phyloP scores from a whole-genome alignment of 352 stramenopile species.

The Phytophthora niederhauseri region DNA sequence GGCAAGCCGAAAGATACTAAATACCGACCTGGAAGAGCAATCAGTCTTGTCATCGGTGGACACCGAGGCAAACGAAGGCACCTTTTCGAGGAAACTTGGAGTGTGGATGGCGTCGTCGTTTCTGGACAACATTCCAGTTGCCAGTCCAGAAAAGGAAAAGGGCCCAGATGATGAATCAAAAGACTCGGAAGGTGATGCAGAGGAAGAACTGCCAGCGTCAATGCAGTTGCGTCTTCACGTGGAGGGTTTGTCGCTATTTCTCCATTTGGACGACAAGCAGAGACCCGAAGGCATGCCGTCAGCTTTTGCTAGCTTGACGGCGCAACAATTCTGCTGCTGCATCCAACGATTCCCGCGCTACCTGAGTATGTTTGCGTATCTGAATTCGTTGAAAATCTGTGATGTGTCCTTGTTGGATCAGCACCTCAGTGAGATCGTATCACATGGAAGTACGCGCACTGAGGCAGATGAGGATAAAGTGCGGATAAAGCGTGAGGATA shows the following conservation, averaged over 20 bases:
- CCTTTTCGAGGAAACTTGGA: conserved; percentile 57
- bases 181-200: conserved; percentile 28
- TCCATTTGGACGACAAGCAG: conserved; percentile 60
- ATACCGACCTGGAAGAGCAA: conserved; percentile 31
- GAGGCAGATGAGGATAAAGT: conserved; percentile 30
- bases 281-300: conserved; percentile 38
- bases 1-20: conserved; percentile 21
- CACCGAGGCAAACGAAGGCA: conserved; percentile 39
- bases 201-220: conserved; percentile 47
- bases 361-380: conserved; percentile 72
- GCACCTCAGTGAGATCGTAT: conserved; percentile 71
- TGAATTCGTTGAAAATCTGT: conserved; percentile 75
- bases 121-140: conserved; percentile 44
- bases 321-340: conserved; percentile 74
- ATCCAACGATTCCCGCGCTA: conserved; percentile 75
- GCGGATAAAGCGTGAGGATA: conserved; percentile 18
- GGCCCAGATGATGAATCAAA: conserved; percentile 24
- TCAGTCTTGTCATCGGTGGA: conserved; percentile 40
- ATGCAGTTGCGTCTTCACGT: conserved; percentile 83
- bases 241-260: conserved; percentile 64
- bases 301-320: conserved; percentile 64
- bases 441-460: conserved; percentile 38
- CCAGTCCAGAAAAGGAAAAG: conserved; percentile 32
- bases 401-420: conserved; percentile 67
- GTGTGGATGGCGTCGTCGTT: conserved; percentile 66